Conservation (phyloP, 768 basidiomycete genomes). For the Tricholoma saponaceum region DNA sequence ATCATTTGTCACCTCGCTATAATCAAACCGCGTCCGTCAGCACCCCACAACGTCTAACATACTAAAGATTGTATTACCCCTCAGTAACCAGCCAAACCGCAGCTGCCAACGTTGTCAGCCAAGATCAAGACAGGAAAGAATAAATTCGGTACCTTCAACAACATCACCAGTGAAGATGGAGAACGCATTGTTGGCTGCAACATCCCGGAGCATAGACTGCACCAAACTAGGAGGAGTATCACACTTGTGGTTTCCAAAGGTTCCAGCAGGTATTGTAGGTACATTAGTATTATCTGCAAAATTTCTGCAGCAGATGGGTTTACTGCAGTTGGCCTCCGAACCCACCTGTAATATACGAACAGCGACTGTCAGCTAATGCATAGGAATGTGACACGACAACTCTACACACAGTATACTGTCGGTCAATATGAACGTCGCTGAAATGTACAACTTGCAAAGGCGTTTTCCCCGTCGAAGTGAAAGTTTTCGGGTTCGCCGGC, state of each 20-base stretch:
- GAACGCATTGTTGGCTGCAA: conserved; percentile 38
- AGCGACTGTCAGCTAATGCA: too few species aligned
- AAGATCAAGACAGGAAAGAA: background rate
- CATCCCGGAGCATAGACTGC: conserved; percentile 45
- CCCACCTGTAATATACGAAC: conserved; percentile 32
- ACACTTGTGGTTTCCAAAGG: conserved; percentile 45
- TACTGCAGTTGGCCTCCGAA: conserved; percentile 53
- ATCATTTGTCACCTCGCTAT: conserved; percentile 44
- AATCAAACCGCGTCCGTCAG: background rate
- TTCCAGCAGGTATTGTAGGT: conserved; percentile 41
- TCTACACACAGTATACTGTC: conserved; percentile 42
- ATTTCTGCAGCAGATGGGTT: conserved; percentile 58
- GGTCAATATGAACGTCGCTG: conserved; percentile 61
- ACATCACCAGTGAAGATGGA: conserved; percentile 66
- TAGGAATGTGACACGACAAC: background rate
- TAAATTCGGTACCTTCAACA: conserved; percentile 40
- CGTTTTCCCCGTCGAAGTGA: conserved; percentile 31
- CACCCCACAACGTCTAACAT: background rate
- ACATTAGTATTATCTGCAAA: conserved; percentile 37
- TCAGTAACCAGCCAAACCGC: conserved; percentile 47
- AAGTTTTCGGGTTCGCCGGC: conserved; percentile 30
- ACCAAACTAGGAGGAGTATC: conserved; percentile 48
- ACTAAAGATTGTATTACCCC: conserved; percentile 25
- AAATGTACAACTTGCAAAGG: conserved; percentile 59
- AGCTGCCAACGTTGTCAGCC: conserved; percentile 24